These are phyloP conservation scores for Sphagnum tenellum DNA, from an alignment of 225 moss, liverwort and hornwort species.

Conservation along the genomic window DNA sequence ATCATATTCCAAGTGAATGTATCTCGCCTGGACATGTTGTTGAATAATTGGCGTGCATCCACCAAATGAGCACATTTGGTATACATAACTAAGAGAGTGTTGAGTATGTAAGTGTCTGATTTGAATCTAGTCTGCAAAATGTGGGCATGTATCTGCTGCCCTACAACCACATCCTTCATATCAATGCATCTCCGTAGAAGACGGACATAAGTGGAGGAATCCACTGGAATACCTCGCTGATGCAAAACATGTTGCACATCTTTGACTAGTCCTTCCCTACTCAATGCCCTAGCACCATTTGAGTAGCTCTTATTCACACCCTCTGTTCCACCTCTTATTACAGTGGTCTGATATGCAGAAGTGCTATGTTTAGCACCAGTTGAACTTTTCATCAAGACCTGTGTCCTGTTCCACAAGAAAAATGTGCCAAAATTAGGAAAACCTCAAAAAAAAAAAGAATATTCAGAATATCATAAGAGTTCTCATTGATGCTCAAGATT, in stretches of 20 bases:
- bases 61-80: conserved; percentile 3
- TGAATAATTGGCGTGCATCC: conserved; percentile 8
- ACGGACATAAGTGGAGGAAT: conserved; percentile 25
- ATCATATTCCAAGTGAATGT: conserved; percentile 8
- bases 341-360: too few relatives aligned
- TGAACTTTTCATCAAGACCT: too few relatives aligned
- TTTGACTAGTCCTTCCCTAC: neutral
- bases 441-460: too few relatives aligned
- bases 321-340: too few relatives aligned
- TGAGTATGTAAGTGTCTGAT: neutral
- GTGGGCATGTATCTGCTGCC: conserved; percentile 22
- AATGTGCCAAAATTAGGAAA: too few relatives aligned
- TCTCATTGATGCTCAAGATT: too few relatives aligned
- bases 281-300: too few relatives aligned
- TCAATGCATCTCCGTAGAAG: conserved; percentile 25
- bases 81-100: conserved; percentile 3
- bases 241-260: conserved; percentile 13
- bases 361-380: too few relatives aligned
- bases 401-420: too few relatives aligned
- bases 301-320: too few relatives aligned
- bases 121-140: conserved; percentile 15
- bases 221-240: conserved; percentile 7
- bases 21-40: neutral
- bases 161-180: conserved; percentile 13
- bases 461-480: too few relatives aligned